Conservation (phyloP, 2,329 filamentous ascomycete genomes). For the Aspergillus niger region DNA sequence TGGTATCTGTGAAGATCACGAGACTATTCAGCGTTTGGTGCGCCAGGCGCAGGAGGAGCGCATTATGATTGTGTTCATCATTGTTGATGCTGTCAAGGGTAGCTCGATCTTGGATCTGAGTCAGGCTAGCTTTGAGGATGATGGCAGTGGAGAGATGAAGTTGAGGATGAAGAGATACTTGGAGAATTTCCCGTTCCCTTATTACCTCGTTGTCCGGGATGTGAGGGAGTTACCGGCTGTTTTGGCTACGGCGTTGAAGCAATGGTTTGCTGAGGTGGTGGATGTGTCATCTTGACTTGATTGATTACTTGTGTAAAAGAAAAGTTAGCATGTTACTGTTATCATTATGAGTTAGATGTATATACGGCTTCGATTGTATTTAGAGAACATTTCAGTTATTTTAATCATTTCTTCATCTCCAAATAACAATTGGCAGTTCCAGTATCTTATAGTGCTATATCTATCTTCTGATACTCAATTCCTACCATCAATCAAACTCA, state of each 20-base stretch:
- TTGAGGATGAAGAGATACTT: conserved; percentile 88
- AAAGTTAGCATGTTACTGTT: background rate
- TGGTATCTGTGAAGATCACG: conserved; percentile 88
- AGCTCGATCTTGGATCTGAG: conserved; percentile 78
- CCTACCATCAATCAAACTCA: no score
- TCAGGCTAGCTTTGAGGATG: conserved; percentile 77
- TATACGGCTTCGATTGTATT: no score
- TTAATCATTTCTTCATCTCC: no score
- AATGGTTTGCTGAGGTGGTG: conserved; percentile 85
- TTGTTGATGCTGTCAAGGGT: conserved; percentile 71
- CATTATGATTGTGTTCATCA: conserved; percentile 97
- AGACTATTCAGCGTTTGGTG: conserved; percentile 76
- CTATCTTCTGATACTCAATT: no score
- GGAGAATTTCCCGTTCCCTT: conserved; percentile 94
- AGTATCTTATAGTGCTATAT: no score
- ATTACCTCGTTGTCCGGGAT: conserved; percentile 92
- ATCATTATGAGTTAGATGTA: background rate
- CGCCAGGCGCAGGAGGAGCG: conserved; percentile 87
- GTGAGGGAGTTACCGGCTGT: conserved; percentile 88
- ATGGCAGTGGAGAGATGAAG: conserved; percentile 60
- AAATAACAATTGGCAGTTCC: no score
- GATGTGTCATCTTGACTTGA: conserved; percentile 40
- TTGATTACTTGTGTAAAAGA: background rate
- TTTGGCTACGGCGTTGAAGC: conserved; percentile 81
- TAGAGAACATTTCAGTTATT: no score